These are phyloP conservation scores for Puccinia horiana DNA, from an alignment of 1,284 basidiomycete species.

Conservation along the genomic window DNA sequence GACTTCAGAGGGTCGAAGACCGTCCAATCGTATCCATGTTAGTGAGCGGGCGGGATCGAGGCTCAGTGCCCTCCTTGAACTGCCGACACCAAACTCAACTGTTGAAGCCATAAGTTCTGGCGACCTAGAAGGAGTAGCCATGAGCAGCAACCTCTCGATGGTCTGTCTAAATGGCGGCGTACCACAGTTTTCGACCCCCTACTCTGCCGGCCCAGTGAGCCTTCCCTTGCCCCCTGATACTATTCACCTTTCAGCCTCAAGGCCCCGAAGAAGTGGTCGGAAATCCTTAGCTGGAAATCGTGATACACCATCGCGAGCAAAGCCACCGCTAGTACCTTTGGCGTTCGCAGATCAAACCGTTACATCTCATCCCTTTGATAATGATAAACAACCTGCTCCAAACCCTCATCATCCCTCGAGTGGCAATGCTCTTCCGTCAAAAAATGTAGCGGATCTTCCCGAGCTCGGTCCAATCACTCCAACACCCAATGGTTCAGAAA, in stretches of 20 bases:
- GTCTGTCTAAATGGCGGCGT: conserved; percentile 33
- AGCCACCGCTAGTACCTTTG: conserved; percentile 3
- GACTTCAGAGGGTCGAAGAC: not conserved
- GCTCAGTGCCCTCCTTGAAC: conserved; percentile 41
- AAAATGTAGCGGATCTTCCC: not conserved
- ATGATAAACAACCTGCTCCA: not conserved
- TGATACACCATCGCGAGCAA: conserved; percentile 5
- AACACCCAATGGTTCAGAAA: not conserved
- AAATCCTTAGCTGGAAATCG: conserved; percentile 18
- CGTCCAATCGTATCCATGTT: conserved; percentile 39
- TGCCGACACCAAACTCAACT: conserved; percentile 40
- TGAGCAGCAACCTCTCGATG: conserved; percentile 28
- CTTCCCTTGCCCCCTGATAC: conserved; percentile 46
- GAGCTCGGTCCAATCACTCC: not conserved
- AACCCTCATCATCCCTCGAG: conserved; percentile 4
- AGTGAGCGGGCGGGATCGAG: conserved; percentile 27
- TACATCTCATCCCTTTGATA: not conserved
- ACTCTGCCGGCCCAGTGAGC: conserved; percentile 38
- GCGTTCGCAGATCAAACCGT: not conserved
- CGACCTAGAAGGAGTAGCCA: conserved; percentile 22
- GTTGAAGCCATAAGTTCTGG: conserved; percentile 12
- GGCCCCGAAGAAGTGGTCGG: conserved; percentile 34
- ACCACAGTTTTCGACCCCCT: conserved; percentile 32
- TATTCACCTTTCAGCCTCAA: conserved; percentile 38
- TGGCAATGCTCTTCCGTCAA: not conserved